phyloP scores from a whole-genome alignment of 495 filamentous ascomycete species.

The Astrothelium subdiscretum region DNA sequence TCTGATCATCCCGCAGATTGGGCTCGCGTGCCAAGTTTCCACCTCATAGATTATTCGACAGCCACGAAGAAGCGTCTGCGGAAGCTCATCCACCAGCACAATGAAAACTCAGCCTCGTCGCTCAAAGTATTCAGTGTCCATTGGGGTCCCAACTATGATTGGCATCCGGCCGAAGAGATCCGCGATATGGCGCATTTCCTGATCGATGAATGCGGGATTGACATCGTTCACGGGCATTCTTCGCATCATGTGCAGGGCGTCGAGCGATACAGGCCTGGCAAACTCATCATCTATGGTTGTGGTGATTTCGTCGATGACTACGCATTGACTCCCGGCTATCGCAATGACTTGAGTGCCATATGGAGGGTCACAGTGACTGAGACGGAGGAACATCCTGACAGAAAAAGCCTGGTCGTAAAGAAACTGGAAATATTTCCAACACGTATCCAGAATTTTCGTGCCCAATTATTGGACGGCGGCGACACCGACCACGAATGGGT shows the following conservation, averaged over 20 bases:
- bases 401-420: conserved; percentile 4
- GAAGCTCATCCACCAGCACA: conserved; percentile 9
- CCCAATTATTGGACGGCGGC: background rate
- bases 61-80: conserved; percentile 17
- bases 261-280: conserved; percentile 26
- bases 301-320: conserved; percentile 39
- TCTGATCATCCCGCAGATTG: conserved; percentile 18
- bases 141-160: conserved; percentile 35
- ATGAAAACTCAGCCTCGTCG: conserved; percentile 4
- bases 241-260: conserved; percentile 37
- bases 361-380: conserved; percentile 25
- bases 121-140: conserved; percentile 34
- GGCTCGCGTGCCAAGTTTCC: conserved; percentile 7
- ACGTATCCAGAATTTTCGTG: conserved; percentile 10
- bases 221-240: conserved; percentile 36
- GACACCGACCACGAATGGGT: conserved; percentile 13
- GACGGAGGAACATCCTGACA: background rate
- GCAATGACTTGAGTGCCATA: conserved; percentile 34
- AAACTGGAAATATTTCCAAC: conserved; percentile 17
- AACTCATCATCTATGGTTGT: conserved; percentile 34
- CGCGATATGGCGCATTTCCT: conserved; percentile 30
- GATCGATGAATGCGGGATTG: conserved; percentile 34
- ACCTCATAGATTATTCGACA: conserved; percentile 27
- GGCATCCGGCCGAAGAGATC: conserved; percentile 24
- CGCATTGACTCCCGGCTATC: conserved; percentile 23